These are phyloP conservation scores for Gyrodon lividus DNA, from an alignment of 768 basidiomycete genomes.

Conservation along the genomic window DNA sequence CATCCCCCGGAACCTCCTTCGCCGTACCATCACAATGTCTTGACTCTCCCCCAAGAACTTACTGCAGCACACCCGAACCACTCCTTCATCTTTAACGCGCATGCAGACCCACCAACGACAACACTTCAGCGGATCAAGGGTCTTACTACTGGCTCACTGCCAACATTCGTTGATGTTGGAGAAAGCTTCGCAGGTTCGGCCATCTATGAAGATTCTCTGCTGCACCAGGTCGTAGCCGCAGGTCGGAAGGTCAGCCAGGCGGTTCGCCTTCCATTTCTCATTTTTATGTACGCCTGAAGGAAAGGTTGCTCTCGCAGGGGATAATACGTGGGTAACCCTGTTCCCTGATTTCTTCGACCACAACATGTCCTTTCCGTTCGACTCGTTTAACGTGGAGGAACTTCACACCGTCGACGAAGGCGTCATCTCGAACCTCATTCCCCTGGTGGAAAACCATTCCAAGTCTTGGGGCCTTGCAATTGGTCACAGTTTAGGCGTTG, in stretches of 20 bases:
- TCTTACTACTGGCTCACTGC: conserved; percentile 90
- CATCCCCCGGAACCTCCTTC: conserved; percentile 56
- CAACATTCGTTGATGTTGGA: conserved; percentile 94
- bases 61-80: conserved; percentile 59
- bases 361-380: conserved; percentile 81
- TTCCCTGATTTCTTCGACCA: conserved; percentile 75
- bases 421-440: conserved; percentile 80
- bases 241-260: conserved; percentile 53
- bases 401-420: conserved; percentile 94
- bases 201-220: conserved; percentile 84
- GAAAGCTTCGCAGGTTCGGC: conserved; percentile 87
- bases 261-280: background rate
- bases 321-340: conserved; percentile 93
- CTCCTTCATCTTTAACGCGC: conserved; percentile 86
- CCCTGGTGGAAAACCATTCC: conserved; percentile 56
- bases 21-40: conserved; percentile 74
- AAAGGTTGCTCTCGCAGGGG: conserved; percentile 87
- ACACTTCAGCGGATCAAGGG: conserved; percentile 96
- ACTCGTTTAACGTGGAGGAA: conserved; percentile 99
- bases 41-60: conserved; percentile 77
- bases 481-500: conserved; percentile 93
- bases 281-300: conserved; percentile 19
- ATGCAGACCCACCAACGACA: conserved; percentile 92
- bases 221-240: conserved; percentile 63
- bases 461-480: conserved; percentile 82